Percentiles rank a stretch among this genome's conserved stretches.
Conservation (phyloP, 805 yeast genomes). For the Candida hispaniensis region DNA sequence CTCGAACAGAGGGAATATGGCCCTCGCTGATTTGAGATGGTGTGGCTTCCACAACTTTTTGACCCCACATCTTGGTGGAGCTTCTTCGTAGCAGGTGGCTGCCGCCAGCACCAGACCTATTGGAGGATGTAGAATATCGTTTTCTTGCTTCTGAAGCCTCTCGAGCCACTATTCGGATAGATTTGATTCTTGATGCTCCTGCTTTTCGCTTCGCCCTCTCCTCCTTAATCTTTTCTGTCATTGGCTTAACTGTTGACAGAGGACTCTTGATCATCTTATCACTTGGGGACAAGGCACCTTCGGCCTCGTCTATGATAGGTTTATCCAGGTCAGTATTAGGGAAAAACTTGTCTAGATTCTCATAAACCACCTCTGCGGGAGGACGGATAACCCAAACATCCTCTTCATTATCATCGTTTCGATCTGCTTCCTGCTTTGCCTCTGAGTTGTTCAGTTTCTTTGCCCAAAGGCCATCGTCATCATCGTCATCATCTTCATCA, state of each 20-base stretch:
- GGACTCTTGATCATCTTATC: background rate
- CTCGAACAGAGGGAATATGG: constrained; percentile 54
- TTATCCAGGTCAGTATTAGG: constrained; percentile 88
- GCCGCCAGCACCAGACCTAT: constrained; percentile 12
- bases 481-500: constrained; percentile 32
- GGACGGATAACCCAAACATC: constrained; percentile 70
- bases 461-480: constrained; percentile 53
- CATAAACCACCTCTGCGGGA: constrained; percentile 86
- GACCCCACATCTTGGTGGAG: constrained; percentile 98
- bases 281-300: constrained; percentile 1
- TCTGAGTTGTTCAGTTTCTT: constrained; percentile 30
- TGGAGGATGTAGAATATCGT: constrained; percentile 24
- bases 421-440: too few species aligned
- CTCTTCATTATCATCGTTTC: too few species aligned
- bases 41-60: constrained; percentile 80
- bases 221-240: constrained; percentile 1
- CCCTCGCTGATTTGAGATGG: constrained; percentile 54
- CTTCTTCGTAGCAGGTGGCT: constrained; percentile 46
- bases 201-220: constrained; percentile 5
- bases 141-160: constrained; percentile 68
- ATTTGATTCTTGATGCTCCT: constrained; percentile 52
- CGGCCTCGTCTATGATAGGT: constrained; percentile 59
- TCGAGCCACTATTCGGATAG: constrained; percentile 84
- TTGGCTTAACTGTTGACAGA: background rate
- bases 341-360: constrained; percentile 82